These are phyloP conservation scores for Colletotrichum tropicicola DNA, from an alignment of 2,329 filamentous ascomycete genomes.

Conservation along the genomic window DNA sequence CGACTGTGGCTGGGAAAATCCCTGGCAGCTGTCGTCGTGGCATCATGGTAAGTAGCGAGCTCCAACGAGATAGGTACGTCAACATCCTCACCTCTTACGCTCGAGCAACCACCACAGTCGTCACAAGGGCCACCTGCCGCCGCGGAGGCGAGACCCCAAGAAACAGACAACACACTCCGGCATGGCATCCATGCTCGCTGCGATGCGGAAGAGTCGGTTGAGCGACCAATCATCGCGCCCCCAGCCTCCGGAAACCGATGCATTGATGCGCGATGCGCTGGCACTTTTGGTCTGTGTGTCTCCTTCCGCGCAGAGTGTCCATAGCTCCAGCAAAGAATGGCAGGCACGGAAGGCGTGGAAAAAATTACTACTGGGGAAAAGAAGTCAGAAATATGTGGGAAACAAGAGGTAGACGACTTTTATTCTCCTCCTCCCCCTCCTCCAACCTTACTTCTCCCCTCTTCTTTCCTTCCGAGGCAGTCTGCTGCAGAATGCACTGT, in stretches of 20 bases:
- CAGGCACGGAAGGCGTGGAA: conserved; percentile 12
- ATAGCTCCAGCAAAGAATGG: conserved; percentile 15
- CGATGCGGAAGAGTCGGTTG: conserved; percentile 23
- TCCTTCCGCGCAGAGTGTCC: conserved; percentile 41
- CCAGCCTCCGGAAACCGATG: conserved; percentile 11
- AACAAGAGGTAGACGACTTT: neutral
- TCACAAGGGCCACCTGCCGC: neutral
- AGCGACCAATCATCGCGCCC: conserved; percentile 19
- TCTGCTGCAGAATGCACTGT: too few relatives aligned
- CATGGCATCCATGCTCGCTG: conserved; percentile 11
- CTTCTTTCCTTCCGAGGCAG: too few relatives aligned
- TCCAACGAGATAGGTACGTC: neutral
- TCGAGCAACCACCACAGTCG: neutral
- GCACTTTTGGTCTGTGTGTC: conserved; percentile 43
- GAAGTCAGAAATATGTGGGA: too few relatives aligned
- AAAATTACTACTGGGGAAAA: too few relatives aligned
- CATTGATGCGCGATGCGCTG: conserved; percentile 35
- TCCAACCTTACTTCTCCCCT: neutral
- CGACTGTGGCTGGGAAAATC: conserved; percentile 7
- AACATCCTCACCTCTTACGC: too few relatives aligned
- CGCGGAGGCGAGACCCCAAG: neutral
- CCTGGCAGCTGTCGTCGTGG: conserved; percentile 14
- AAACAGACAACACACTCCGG: conserved; percentile 11
- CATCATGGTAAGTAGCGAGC: too few relatives aligned
- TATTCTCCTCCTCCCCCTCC: neutral